Conservation (phyloP, 1,284 basidiomycete species). For the Moesziomyces parantarcticus region DNA sequence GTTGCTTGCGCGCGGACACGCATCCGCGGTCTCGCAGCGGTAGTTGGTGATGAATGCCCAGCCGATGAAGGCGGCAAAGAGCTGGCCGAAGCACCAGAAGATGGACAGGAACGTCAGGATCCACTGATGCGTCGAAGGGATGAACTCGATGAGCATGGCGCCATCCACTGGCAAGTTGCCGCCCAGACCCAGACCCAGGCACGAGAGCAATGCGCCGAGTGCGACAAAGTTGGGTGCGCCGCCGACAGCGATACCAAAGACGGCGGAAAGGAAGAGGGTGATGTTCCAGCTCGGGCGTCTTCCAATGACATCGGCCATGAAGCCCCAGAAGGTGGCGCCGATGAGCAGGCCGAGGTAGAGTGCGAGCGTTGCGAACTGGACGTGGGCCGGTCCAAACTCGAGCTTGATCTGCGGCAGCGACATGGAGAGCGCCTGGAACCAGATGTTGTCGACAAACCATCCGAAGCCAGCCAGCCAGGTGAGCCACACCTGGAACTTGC, state of each 20-base stretch:
- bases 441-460: slow-evolving; percentile 71
- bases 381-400: slow-evolving; percentile 53
- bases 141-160: slow-evolving; percentile 63
- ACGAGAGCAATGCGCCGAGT: slow-evolving; percentile 72
- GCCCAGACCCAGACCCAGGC: slow-evolving; percentile 74
- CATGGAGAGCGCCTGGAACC: slow-evolving; percentile 60
- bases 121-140: slow-evolving; percentile 70
- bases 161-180: slow-evolving; percentile 70
- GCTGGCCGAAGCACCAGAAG: slow-evolving; percentile 77
- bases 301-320: slow-evolving; percentile 69
- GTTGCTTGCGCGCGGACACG: slow-evolving; percentile 71
- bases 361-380: slow-evolving; percentile 69
- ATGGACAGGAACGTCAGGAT: slow-evolving; percentile 75
- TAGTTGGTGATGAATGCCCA: slow-evolving; percentile 72
- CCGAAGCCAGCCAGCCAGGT: slow-evolving; percentile 74
- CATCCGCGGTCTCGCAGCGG: slow-evolving; percentile 58
- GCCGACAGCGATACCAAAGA: slow-evolving; percentile 75
- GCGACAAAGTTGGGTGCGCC: slow-evolving; percentile 72
- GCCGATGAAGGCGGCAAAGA: slow-evolving; percentile 66
- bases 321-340: slow-evolving; percentile 74
- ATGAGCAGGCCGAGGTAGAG: slow-evolving; percentile 74
- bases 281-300: slow-evolving; percentile 74
- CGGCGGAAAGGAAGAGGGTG: slow-evolving; percentile 73
- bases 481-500: slow-evolving; percentile 74
- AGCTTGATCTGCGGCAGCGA: slow-evolving; percentile 57